Percentiles rank a stretch among this genome's conserved stretches.
phyloP scores from a whole-genome alignment of 257 asterid genomes.

The Nicotiana otophora region DNA sequence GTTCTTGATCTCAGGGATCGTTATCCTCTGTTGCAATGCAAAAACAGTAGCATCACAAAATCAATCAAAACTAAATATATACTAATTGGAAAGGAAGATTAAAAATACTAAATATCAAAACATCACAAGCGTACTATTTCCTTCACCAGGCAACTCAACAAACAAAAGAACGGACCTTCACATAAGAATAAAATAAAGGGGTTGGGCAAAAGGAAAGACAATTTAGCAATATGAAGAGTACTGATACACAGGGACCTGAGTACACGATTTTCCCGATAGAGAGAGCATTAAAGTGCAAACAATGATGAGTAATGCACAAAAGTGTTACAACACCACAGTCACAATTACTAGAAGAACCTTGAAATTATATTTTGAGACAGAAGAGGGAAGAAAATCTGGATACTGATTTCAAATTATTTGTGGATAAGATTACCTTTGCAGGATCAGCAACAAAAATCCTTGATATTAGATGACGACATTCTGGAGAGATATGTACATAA shows the following conservation, averaged over 20 bases:
- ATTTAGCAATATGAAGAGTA: not conserved
- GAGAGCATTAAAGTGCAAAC: not conserved
- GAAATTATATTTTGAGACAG: not conserved
- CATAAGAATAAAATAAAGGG: not conserved
- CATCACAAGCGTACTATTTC: not conserved
- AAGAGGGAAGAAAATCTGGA: not conserved
- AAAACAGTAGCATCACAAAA: not conserved
- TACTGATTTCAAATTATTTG: not conserved
- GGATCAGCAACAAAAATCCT: conserved; percentile 95
- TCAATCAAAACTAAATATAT: not conserved
- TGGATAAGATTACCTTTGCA: conserved; percentile 46
- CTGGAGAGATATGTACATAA: conserved; percentile 85
- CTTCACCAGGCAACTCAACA: not conserved
- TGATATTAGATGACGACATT: conserved; percentile 83
- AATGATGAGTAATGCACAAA: not conserved
- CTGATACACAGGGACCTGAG: not conserved
- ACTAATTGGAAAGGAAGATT: not conserved
- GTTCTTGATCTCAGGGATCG: conserved; percentile 77
- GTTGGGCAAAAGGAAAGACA: not conserved
- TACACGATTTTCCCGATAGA: not conserved
- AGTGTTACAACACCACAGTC: not conserved
- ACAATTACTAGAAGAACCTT: not conserved
- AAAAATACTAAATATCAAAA: not conserved
- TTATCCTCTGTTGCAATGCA: conserved; percentile 57
- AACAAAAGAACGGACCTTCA: not conserved